These are phyloP conservation scores for Thinopyrum elongatum DNA, from an alignment of 176 grass and related monocot species.

Conservation along the genomic window DNA sequence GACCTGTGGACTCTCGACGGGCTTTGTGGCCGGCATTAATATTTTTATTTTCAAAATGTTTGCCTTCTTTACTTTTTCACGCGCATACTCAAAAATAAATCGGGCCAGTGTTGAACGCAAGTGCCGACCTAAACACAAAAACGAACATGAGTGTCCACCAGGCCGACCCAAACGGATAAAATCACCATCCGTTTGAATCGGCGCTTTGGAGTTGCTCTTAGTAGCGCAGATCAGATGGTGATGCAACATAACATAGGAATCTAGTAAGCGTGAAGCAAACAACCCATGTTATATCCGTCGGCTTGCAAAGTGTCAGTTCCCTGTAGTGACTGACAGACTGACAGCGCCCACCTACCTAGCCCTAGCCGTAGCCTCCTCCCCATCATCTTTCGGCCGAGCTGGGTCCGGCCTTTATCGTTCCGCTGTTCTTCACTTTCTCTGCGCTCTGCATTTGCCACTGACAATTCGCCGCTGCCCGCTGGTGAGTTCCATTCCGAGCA, in stretches of 20 bases:
- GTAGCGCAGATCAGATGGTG: background rate
- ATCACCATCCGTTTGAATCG: no score
- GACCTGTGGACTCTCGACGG: no score
- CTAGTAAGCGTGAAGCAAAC: background rate
- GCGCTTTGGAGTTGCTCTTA: no score
- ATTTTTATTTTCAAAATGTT: no score
- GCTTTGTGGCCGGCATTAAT: no score
- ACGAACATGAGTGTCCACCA: no score
- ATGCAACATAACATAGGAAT: background rate
- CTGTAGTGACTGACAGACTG: background rate
- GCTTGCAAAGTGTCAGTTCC: background rate
- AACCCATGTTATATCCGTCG: slow-evolving; percentile 28
- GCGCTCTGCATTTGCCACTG: background rate
- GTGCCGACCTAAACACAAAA: no score
- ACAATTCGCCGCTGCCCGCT: background rate
- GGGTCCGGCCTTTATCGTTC: background rate
- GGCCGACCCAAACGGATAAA: no score
- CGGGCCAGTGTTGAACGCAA: no score
- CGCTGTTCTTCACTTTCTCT: background rate
- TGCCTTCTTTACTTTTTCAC: no score
- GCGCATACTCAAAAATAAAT: no score
- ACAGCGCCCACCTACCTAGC: background rate
- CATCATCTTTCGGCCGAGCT: background rate
- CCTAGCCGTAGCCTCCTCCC: background rate
- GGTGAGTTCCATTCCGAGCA: background rate